phyloP scores from a whole-genome alignment of 78 protist genomes.

The Dictyostelium intermedium region DNA sequence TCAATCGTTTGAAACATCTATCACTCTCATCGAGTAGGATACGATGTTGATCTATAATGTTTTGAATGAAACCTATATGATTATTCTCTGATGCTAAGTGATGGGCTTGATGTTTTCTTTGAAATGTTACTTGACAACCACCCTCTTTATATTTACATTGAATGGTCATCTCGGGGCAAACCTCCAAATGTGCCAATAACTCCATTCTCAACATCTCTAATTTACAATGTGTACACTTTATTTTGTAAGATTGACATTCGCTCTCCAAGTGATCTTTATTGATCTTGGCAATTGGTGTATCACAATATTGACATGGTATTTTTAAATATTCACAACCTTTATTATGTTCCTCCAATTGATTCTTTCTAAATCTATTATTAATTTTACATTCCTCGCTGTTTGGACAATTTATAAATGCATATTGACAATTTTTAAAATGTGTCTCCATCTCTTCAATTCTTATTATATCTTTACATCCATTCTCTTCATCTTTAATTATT shows the following conservation, averaged over 20 bases:
- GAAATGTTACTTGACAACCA: not conserved
- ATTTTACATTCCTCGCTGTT: not conserved
- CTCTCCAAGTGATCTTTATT: not conserved
- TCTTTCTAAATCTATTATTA: conserved; percentile 5
- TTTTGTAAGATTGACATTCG: not conserved
- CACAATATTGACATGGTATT: not conserved
- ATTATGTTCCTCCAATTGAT: not conserved
- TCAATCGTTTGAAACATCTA: not conserved
- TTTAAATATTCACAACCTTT: not conserved
- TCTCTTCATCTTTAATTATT: not conserved
- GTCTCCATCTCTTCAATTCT: conserved; percentile 11
- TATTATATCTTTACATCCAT: not conserved
- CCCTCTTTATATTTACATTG: conserved; percentile 11
- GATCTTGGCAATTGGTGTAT: not conserved
- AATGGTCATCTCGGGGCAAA: not conserved
- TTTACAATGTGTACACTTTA: not conserved
- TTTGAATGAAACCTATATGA: not conserved
- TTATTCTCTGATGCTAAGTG: not conserved
- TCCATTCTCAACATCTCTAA: not conserved
- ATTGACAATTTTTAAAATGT: not conserved
- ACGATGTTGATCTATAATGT: not conserved
- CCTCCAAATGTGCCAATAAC: not conserved
- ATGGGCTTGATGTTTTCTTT: not conserved
- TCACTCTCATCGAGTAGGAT: not conserved
- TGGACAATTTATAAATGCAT: not conserved